These are phyloP conservation scores for Fusarium sp. DNA, from an alignment of 2,329 filamentous ascomycete genomes.

Conservation along the genomic window DNA sequence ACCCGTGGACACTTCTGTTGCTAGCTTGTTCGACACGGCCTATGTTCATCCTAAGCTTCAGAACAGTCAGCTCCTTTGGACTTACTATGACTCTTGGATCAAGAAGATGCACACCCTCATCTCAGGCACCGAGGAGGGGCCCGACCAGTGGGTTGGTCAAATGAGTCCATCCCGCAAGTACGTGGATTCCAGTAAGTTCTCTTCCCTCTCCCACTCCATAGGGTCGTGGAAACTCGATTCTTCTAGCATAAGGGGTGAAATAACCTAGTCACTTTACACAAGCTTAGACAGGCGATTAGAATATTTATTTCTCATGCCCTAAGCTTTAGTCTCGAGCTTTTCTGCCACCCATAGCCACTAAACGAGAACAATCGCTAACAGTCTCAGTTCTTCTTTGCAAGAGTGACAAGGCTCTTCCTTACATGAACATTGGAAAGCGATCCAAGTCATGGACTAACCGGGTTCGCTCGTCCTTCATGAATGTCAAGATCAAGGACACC, in stretches of 20 bases:
- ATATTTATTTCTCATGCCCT: too few species aligned
- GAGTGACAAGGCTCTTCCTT: slow-evolving; percentile 58
- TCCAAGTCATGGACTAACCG: slow-evolving; percentile 51
- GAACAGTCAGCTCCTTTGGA: slow-evolving; percentile 58
- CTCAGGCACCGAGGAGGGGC: slow-evolving; percentile 59
- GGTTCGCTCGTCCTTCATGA: slow-evolving; percentile 54
- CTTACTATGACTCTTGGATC: slow-evolving; percentile 61
- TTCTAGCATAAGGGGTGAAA: too few species aligned
- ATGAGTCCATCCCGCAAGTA: slow-evolving; percentile 55
- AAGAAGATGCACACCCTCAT: slow-evolving; percentile 58
- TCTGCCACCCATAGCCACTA: background rate
- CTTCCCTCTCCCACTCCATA: background rate
- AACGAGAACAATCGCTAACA: slow-evolving; percentile 6
- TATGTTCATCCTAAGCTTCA: slow-evolving; percentile 62
- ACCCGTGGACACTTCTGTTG: slow-evolving; percentile 60
- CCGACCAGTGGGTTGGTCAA: slow-evolving; percentile 62
- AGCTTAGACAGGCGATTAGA: too few species aligned
- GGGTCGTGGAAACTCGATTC: too few species aligned
- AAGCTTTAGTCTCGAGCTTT: too few species aligned
- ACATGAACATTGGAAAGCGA: slow-evolving; percentile 56
- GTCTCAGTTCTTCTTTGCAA: slow-evolving; percentile 59
- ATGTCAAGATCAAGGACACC: slow-evolving; percentile 56
- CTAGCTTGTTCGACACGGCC: slow-evolving; percentile 64
- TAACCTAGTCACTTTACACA: too few species aligned
- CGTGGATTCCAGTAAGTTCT: slow-evolving; percentile 50